Evolutionary conservation across 768 basidiomycete genomes (phyloP), one percentile per base, ranked within the genome.

Genomic region (Zangia roseola): DNA sequence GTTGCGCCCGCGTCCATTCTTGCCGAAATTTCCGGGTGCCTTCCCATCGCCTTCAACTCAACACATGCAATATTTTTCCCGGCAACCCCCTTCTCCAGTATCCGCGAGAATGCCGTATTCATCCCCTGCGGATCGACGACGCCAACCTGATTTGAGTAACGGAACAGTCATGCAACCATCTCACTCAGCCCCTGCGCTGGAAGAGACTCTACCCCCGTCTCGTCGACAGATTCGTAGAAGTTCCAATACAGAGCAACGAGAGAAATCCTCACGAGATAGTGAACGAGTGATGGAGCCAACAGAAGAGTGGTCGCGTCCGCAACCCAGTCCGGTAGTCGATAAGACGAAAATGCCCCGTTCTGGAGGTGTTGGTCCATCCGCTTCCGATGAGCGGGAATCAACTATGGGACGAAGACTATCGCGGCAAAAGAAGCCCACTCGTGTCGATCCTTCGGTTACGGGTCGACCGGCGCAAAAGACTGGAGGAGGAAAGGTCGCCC

Each of bases 1-100:
- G 30, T 58, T 75, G 30, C 74, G 79, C 36, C 68, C 76, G 28
- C 68, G 71, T 34, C 69, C 73, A 44, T 58, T 50, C 45, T 24
- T 41, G 14, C 57, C 69, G 12, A 58, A 63, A 58, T 45, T 59
- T 50, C 52, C 57, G 44, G 47, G 55, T 63, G 45, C 53, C 65
- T 74, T 51, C 59, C 60, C 43, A 10, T 45, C 50, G 2, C 26
- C 62, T n/a, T 75, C 79, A 21, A 71, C 78, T 30, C 70, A 69
- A 17, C 63, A 49, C 54, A 61, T 65, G 45, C 76, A 74, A 44
- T 63, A 71, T 38, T 65, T 68, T 36, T 58, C 68, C 23, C 69
- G 74, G 6, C 70, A 77, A 10, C 67, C 76, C 14, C 61, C 67
- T 43, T 67, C 69, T 30, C 65, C 70, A 20, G 59, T 65, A n/a